phyloP scores from a whole-genome alignment of 257 asterid species.

The Paraleonurus japonicus region DNA sequence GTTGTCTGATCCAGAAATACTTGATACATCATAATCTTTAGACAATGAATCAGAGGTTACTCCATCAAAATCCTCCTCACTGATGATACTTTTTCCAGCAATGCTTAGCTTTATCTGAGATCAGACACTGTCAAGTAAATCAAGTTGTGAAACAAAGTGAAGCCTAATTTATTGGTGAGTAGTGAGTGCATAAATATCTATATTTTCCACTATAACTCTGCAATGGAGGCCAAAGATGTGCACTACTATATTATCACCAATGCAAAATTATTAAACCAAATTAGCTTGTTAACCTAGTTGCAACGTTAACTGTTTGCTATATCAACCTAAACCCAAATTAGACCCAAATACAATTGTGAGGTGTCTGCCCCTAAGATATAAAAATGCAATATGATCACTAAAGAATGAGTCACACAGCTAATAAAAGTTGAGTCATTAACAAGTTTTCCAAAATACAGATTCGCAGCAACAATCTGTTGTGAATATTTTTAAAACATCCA shows the following conservation, averaged over 20 bases:
- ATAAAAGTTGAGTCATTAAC: not conserved
- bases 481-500: not conserved
- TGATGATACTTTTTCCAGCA: slow-evolving; percentile 73
- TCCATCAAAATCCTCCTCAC: slow-evolving; percentile 88
- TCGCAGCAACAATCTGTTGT: not conserved
- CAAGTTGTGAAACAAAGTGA: slow-evolving; percentile 26
- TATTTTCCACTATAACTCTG: not conserved
- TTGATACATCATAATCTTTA: slow-evolving; percentile 80
- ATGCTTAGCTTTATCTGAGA: slow-evolving; percentile 83
- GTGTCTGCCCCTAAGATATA: not conserved
- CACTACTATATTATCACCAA: not conserved
- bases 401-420: not conserved
- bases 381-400: not conserved
- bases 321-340: not conserved
- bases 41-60: slow-evolving; percentile 52
- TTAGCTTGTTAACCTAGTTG: not conserved
- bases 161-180: not conserved
- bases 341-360: not conserved
- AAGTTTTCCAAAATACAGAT: not conserved
- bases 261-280: not conserved
- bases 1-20: slow-evolving; percentile 92
- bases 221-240: not conserved
- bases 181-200: not conserved
- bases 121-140: slow-evolving; percentile 33
- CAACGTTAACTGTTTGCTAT: not conserved